Evolutionary conservation across 148 eudicot species (phyloP).

Genomic region (Silene uniflora): DNA sequence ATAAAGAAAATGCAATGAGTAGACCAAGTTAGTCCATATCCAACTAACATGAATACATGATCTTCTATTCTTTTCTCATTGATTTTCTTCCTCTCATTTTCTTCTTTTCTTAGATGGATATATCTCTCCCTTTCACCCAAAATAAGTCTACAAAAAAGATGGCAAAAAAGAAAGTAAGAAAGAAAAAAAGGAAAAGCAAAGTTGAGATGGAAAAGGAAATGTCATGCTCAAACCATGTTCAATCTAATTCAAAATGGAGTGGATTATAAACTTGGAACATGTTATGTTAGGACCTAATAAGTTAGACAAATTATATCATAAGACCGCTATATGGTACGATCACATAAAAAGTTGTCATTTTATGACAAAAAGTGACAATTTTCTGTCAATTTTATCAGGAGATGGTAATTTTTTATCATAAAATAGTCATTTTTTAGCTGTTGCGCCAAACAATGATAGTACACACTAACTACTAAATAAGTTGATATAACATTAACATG

Average conservation of each 20-base stretch:
- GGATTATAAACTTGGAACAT: not conserved
- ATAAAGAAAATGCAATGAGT: not conserved
- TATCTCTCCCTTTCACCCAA: slow-evolving; percentile 2
- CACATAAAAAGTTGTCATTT: too few relatives aligned
- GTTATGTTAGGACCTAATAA: not conserved
- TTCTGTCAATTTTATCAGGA: too few relatives aligned
- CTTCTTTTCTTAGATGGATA: not conserved
- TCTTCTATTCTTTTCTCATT: slow-evolving; percentile 9
- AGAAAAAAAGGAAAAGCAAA: not conserved
- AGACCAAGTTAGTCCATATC: not conserved
- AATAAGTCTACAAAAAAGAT: not conserved
- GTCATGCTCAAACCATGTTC: not conserved
- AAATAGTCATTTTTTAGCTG: too few relatives aligned
- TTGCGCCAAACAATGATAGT: too few relatives aligned
- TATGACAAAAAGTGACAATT: too few relatives aligned
- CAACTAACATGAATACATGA: not conserved
- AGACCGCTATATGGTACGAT: too few relatives aligned
- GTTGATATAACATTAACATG: not conserved
- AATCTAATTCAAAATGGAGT: not conserved
- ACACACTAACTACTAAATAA: too few relatives aligned
- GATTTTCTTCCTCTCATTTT: slow-evolving; percentile 2
- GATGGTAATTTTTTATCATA: too few relatives aligned
- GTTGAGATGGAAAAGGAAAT: not conserved
- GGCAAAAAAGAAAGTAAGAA: not conserved
- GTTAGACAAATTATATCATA: too few relatives aligned